Conservation (phyloP, 345 rosid species). For the Gossypium bickii region DNA sequence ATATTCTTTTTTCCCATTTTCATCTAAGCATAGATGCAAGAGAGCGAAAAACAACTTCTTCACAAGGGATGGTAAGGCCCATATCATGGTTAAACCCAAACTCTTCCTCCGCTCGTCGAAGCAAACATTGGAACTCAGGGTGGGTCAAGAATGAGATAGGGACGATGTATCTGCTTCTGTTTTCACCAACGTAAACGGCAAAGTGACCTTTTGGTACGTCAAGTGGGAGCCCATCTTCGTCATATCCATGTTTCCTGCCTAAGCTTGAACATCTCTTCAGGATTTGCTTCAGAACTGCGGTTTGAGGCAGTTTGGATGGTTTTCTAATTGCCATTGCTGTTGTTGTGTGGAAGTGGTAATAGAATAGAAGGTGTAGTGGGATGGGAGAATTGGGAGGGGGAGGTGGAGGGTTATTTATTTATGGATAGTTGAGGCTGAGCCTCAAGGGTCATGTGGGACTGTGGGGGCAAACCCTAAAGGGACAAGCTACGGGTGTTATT, state of each 20-base stretch:
- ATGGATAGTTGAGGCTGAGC: constrained; percentile 25
- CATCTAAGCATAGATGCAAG: constrained; percentile 74
- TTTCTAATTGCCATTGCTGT: constrained; percentile 59
- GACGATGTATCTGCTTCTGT: constrained; percentile 71
- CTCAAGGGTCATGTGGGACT: constrained; percentile 31
- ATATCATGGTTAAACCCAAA: constrained; percentile 85
- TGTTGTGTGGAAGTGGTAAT: neutral
- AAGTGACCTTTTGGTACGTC: constrained; percentile 98
- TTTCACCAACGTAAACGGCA: constrained; percentile 82
- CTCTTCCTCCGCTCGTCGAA: constrained; percentile 87
- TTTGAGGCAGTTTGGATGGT: constrained; percentile 52
- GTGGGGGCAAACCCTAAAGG: constrained; percentile 13
- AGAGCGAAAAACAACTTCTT: constrained; percentile 80
- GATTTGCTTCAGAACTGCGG: constrained; percentile 67
- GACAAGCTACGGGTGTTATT: constrained; percentile 36
- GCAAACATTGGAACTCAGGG: constrained; percentile 75
- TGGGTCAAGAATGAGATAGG: constrained; percentile 75
- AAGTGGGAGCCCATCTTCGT: constrained; percentile 52
- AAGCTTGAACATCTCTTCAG: constrained; percentile 78
- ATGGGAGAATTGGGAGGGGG: constrained; percentile 22
- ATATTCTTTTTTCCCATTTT: constrained; percentile 6
- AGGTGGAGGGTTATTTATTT: constrained; percentile 33
- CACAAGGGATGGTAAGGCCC: constrained; percentile 97
- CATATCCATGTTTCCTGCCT: constrained; percentile 54
- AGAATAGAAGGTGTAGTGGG: constrained; percentile 8